Evolutionary conservation across 1,284 basidiomycete species (phyloP).

Genomic region (Marasmius fiardii): DNA sequence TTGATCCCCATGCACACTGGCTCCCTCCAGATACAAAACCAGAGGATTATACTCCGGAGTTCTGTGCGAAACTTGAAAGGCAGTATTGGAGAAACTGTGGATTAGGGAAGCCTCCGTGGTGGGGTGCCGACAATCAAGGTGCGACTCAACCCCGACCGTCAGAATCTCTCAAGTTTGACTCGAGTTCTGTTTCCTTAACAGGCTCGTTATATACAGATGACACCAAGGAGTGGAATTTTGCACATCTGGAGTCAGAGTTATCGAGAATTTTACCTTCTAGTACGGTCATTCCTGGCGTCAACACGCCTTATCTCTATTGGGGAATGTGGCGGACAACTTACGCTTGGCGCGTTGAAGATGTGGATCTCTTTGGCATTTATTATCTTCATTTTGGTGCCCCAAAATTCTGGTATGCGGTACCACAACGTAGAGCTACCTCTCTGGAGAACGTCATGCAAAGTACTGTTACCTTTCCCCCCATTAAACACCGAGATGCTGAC

Average conservation of each 20-base stretch:
- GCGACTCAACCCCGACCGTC: conserved; percentile 17
- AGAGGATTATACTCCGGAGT: conserved; percentile 80
- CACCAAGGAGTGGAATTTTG: conserved; percentile 91
- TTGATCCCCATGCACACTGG: conserved; percentile 74
- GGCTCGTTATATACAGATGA: conserved; percentile 86
- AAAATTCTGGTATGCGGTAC: conserved; percentile 96
- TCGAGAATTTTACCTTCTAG: conserved; percentile 76
- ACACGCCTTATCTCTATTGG: conserved; percentile 97
- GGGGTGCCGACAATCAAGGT: conserved; percentile 95
- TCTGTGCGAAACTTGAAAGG: conserved; percentile 85
- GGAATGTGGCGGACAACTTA: conserved; percentile 99
- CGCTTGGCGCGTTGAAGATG: conserved; percentile 98
- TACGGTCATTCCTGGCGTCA: conserved; percentile 84
- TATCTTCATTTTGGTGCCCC: conserved; percentile 99
- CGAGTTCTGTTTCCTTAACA: conserved; percentile 19
- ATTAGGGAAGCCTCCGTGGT: conserved; percentile 88
- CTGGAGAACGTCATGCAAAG: conserved; percentile 84
- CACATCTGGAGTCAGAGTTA: conserved; percentile 83
- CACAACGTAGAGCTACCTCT: conserved; percentile 76
- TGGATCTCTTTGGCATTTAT: conserved; percentile 98
- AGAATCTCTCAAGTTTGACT: conserved; percentile 1
- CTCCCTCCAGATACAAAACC: conserved; percentile 68
- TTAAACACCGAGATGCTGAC: conserved; percentile 1
- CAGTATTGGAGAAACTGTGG: conserved; percentile 92
- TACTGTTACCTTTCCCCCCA: conserved; percentile 29